Evolutionary conservation across 805 yeast species (phyloP).

Genomic region (Teunomyces lycoperdinae): DNA sequence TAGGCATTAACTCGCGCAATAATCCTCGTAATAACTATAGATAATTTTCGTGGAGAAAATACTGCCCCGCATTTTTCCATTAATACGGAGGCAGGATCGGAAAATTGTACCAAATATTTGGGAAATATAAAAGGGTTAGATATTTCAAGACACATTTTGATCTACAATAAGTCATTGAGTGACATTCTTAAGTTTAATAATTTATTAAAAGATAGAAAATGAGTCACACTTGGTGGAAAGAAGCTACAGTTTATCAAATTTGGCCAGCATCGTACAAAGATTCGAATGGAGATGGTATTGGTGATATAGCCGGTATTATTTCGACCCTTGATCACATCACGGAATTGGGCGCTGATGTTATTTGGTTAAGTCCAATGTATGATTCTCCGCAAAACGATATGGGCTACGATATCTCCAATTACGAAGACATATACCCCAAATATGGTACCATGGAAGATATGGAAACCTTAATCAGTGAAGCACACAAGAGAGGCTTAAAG

Average conservation of each 20-base stretch:
- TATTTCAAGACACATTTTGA: not conserved
- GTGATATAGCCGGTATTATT: conserved; percentile 56
- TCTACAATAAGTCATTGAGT: not conserved
- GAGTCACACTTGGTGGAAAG: conserved; percentile 50
- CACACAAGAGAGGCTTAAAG: conserved; percentile 48
- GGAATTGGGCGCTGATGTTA: conserved; percentile 48
- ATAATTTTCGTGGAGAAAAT: not conserved
- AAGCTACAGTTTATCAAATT: conserved; percentile 54
- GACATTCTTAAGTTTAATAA: too few relatives aligned
- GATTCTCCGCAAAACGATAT: conserved; percentile 59
- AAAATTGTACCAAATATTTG: not conserved
- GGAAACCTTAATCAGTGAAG: conserved; percentile 45
- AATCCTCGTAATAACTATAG: conserved; percentile 1
- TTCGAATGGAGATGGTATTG: conserved; percentile 57
- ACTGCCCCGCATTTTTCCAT: conserved; percentile 3
- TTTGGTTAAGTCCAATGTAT: conserved; percentile 59
- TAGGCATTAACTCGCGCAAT: not conserved
- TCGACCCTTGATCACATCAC: conserved; percentile 50
- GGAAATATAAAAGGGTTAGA: not conserved
- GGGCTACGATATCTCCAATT: conserved; percentile 61
- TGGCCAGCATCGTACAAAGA: conserved; percentile 62
- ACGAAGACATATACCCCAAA: conserved; percentile 48
- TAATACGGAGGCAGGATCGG: too few relatives aligned
- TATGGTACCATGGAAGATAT: conserved; percentile 56
- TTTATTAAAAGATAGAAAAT: not conserved